Percentiles rank a stretch among this genome's conserved stretches.
phyloP scores from a whole-genome alignment of 2,329 filamentous ascomycete genomes.

The Trichoderma koningiopsis region DNA sequence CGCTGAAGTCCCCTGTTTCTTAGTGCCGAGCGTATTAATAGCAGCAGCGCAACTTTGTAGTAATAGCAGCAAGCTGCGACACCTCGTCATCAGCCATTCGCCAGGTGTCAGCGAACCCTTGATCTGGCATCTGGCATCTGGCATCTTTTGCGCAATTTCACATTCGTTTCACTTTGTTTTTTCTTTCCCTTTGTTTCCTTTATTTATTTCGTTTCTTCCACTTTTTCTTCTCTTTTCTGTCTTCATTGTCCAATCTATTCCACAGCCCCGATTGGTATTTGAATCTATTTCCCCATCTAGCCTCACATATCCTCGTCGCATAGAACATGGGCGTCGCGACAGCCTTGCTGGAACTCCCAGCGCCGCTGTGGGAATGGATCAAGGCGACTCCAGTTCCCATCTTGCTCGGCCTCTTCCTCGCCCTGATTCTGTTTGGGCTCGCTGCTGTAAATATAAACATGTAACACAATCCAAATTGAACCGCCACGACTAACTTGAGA shows the following conservation, averaged over 20 bases:
- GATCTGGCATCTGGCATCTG: conserved; percentile 13
- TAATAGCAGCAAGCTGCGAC: background rate
- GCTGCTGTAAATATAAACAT: conserved; percentile 43
- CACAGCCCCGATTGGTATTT: background rate
- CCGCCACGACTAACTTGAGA: background rate
- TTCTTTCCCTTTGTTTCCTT: background rate
- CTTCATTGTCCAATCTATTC: conserved; percentile 9
- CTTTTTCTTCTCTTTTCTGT: background rate
- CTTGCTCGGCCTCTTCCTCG: conserved; percentile 41
- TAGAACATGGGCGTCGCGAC: conserved; percentile 28
- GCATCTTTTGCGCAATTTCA: background rate
- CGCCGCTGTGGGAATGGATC: conserved; percentile 41
- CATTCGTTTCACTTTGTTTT: background rate
- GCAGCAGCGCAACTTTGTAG: background rate
- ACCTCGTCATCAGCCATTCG: conserved; percentile 14
- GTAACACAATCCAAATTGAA: conserved; percentile 29
- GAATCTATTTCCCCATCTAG: background rate
- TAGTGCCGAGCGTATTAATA: background rate
- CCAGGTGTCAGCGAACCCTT: conserved; percentile 16
- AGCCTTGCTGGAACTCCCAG: conserved; percentile 37
- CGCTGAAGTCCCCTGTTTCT: background rate
- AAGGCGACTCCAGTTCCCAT: conserved; percentile 45
- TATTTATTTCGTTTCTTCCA: background rate
- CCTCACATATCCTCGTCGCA: background rate
- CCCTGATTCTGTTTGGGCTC: conserved; percentile 40